Evolutionary conservation across 148 eudicot species (phyloP), one percentile per base, ranked within the genome.

Genomic region (Simmondsia chinensis): DNA sequence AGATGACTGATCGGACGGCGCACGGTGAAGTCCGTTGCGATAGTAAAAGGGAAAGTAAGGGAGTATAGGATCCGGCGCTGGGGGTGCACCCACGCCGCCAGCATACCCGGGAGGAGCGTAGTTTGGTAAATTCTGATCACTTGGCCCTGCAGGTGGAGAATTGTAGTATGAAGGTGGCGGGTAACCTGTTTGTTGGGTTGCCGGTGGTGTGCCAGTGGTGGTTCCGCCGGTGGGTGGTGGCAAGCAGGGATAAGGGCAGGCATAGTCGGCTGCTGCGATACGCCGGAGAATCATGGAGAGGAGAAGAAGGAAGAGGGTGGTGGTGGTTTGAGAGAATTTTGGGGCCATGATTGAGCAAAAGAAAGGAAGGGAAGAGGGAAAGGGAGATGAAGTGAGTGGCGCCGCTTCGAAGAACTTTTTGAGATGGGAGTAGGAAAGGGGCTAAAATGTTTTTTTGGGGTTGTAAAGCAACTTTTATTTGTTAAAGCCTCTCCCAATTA

Each of bases 31-130:
- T 11, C 47, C 57, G 39, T 21, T 52, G 4, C 57, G 28, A 20
- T 56, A 56, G 28, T 56, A 56, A 14, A 43, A 56, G 8, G 60
- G 60, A 9, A 56, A 56, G 60, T 56, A 56, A 24, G 60, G 60
- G 5, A 56, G 60, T 3, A 56, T 56, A 17, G 60, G 35, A 35
- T 56, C 49, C 17, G 60, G 60, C 24, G 60, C 50, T 9, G 60
- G 60, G 0, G 60, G 60, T 16, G 39, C 18, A 3, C 50, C 5
- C 8, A 31, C 9, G n/a, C 28, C 12, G 9, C 14, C 25, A 2
- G 8, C 54, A 49, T 7, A 11, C 11, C 7, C 36, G 6, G 15
- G 21, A 9, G 50, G 41, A 42, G 46, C 27, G 29, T 41, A 39
- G 12, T 41, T 26, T 31, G 47, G 37, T 4, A 7, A 20, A 52